Evolutionary conservation across 2,329 filamentous ascomycete species (phyloP).

Genomic region (Didymella segeticola): DNA sequence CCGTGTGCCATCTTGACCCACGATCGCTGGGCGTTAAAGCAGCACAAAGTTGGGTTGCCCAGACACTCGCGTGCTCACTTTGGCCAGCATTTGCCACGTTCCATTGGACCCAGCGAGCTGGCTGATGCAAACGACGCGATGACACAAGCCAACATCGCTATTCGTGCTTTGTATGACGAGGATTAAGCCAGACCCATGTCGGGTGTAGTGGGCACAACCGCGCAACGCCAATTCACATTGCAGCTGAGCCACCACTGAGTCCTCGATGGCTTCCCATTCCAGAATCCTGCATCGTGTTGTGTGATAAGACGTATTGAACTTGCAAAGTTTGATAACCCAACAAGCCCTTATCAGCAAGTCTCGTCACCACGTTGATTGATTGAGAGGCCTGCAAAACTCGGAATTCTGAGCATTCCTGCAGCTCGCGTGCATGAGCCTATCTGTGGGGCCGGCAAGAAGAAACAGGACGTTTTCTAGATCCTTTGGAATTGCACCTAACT

Average conservation of each 20-base stretch:
- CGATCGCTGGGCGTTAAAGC: slow-evolving; percentile 16
- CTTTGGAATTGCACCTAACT: slow-evolving; percentile 30
- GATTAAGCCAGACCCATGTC: slow-evolving; percentile 31
- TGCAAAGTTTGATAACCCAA: slow-evolving; percentile 1
- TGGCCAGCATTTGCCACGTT: slow-evolving; percentile 33
- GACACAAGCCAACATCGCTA: slow-evolving; percentile 39
- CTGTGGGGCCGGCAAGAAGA: slow-evolving; percentile 32
- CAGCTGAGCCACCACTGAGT: slow-evolving; percentile 19
- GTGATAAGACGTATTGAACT: slow-evolving; percentile 9
- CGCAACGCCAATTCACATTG: slow-evolving; percentile 10
- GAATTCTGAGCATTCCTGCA: slow-evolving; percentile 14
- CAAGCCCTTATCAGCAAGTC: slow-evolving; percentile 2
- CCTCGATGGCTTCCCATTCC: slow-evolving; percentile 13
- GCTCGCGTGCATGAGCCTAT: slow-evolving; percentile 27
- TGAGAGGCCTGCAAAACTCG: slow-evolving; percentile 12
- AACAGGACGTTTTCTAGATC: slow-evolving; percentile 34
- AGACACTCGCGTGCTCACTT: slow-evolving; percentile 10
- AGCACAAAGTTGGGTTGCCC: slow-evolving; percentile 12
- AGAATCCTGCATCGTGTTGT: slow-evolving; percentile 12
- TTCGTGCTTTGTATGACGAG: slow-evolving; percentile 38
- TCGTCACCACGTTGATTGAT: slow-evolving; percentile 26
- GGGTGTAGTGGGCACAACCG: slow-evolving; percentile 26
- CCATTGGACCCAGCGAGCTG: slow-evolving; percentile 15
- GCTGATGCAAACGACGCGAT: slow-evolving; percentile 26
- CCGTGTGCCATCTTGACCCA: slow-evolving; percentile 13